phyloP scores from a whole-genome alignment of 2,329 filamentous ascomycete genomes.

The Ophiostoma perfectum region DNA sequence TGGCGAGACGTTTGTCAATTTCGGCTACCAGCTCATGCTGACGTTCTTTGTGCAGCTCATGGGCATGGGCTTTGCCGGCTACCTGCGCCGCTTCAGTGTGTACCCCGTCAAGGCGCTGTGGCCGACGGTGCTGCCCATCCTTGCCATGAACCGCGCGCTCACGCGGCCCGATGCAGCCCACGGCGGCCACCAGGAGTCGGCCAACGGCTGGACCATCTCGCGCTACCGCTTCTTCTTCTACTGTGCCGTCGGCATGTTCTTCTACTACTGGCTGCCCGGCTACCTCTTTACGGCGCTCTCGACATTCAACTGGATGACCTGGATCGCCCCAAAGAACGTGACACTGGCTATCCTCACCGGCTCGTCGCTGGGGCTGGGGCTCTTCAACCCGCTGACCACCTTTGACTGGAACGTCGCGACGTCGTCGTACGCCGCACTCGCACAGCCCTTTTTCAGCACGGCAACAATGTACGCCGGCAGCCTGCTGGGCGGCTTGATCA shows the following conservation, averaged over 20 bases:
- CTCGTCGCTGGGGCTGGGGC: constrained; percentile 35
- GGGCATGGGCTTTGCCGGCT: constrained; percentile 58
- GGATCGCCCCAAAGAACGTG: constrained; percentile 43
- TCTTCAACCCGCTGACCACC: constrained; percentile 34
- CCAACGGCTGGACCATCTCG: constrained; percentile 57
- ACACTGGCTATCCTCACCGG: constrained; percentile 45
- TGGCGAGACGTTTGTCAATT: constrained; percentile 45
- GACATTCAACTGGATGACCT: constrained; percentile 42
- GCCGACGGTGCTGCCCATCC: constrained; percentile 56
- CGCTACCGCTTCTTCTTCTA: constrained; percentile 59
- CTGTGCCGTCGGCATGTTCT: constrained; percentile 47
- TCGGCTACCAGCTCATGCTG: constrained; percentile 55
- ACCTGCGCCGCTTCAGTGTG: constrained; percentile 54
- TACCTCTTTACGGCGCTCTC: constrained; percentile 48
- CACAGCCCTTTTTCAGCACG: constrained; percentile 52
- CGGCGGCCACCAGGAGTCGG: constrained; percentile 43
- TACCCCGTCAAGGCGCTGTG: constrained; percentile 61
- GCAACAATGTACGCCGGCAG: constrained; percentile 50
- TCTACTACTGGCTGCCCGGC: constrained; percentile 53
- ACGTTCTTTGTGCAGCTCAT: constrained; percentile 57
- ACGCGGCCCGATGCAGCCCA: constrained; percentile 50
- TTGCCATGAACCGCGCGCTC: constrained; percentile 57
- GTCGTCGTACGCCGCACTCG: constrained; percentile 45
- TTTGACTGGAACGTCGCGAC: constrained; percentile 41
- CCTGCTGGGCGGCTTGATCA: constrained; percentile 49